Conservation (phyloP, 768 basidiomycete genomes). For the Lentinula lateritia region DNA sequence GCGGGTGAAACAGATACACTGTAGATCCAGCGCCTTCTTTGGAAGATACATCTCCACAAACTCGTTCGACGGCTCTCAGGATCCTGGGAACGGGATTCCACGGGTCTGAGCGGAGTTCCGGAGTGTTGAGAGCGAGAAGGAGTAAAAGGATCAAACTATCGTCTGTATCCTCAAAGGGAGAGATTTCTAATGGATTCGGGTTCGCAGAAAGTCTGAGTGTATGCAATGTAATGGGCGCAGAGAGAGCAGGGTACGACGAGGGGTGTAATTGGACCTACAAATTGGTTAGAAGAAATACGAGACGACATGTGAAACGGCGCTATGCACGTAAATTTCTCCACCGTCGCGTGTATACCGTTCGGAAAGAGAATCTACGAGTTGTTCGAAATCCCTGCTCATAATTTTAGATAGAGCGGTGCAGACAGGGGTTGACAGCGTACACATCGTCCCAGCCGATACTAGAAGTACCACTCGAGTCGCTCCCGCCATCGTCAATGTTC, state of each 20-base stretch:
- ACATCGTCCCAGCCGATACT: slow-evolving; percentile 5
- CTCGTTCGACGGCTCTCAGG: slow-evolving; percentile 36
- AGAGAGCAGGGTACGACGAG: background rate
- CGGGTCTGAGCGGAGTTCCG: slow-evolving; percentile 40
- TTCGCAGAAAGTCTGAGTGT: slow-evolving; percentile 23
- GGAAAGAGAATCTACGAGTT: background rate
- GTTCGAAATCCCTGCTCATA: background rate
- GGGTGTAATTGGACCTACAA: background rate
- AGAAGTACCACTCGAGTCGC: slow-evolving; percentile 3
- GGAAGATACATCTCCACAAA: slow-evolving; percentile 15
- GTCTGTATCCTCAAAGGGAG: slow-evolving; percentile 8
- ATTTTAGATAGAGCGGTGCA: background rate
- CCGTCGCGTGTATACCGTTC: background rate
- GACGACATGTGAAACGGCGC: background rate
- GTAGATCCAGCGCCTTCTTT: background rate
- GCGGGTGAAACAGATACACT: slow-evolving; percentile 34
- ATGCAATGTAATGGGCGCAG: background rate
- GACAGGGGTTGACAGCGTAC: background rate
- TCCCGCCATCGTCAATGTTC: background rate
- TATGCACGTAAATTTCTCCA: background rate
- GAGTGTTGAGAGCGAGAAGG: slow-evolving; percentile 37
- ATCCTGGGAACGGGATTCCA: slow-evolving; percentile 52
- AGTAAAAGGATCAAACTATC: slow-evolving; percentile 30
- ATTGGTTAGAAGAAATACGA: background rate
- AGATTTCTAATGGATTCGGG: background rate